These are phyloP conservation scores for Backusella tarrabulga DNA, from an alignment of 192 early-diverging fungal genomes.

Conservation along the genomic window DNA sequence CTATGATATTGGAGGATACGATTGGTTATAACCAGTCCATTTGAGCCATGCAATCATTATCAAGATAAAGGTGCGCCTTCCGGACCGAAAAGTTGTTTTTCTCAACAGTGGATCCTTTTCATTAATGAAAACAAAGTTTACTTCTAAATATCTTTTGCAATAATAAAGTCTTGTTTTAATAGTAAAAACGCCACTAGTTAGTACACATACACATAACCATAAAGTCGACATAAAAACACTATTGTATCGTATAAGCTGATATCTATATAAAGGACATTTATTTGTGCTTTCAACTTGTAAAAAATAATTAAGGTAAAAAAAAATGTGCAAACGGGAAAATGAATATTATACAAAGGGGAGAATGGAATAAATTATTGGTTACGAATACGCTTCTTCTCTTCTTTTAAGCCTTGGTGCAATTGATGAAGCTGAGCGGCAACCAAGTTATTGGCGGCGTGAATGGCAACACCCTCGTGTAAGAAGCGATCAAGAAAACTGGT, in stretches of 20 bases:
- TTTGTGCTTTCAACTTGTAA: not conserved
- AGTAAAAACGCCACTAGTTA: no score
- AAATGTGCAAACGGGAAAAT: not conserved
- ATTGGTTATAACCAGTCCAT: no score
- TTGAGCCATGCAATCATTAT: not conserved
- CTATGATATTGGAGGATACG: no score
- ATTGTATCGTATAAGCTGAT: no score
- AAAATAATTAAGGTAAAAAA: not conserved
- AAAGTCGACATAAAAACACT: not conserved
- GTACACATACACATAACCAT: not conserved
- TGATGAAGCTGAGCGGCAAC: conserved; percentile 37
- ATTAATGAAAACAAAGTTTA: not conserved
- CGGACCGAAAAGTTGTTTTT: not conserved
- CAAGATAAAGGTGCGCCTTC: not conserved
- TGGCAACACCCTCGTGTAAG: conserved; percentile 36
- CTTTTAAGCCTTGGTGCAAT: conserved; percentile 28
- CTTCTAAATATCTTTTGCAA: not conserved
- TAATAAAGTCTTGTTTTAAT: no score
- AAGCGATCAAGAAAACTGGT: conserved; percentile 32
- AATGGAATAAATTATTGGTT: not conserved
- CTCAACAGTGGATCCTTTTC: not conserved
- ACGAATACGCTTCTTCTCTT: conserved; percentile 30
- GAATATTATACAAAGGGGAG: not conserved
- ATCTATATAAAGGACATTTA: not conserved
- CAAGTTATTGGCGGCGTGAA: conserved; percentile 39